phyloP scores from a whole-genome alignment of 2,329 filamentous ascomycete species.

The Madurella fahalii region DNA sequence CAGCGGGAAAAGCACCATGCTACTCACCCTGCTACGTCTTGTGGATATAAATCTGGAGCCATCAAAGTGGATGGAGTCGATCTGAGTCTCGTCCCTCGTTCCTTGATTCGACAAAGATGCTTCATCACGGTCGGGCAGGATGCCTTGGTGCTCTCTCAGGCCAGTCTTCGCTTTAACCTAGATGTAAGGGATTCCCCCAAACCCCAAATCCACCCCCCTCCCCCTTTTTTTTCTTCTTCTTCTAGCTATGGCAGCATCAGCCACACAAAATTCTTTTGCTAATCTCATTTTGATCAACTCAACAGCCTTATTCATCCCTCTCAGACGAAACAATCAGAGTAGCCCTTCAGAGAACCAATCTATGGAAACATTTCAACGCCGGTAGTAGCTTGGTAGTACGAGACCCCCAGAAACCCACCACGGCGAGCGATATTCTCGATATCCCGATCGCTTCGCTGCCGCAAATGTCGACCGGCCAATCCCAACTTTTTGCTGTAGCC shows the following conservation, averaged over 20 bases:
- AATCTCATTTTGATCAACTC: too few relatives aligned
- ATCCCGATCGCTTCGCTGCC: constrained; percentile 10
- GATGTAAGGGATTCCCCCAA: constrained; percentile 25
- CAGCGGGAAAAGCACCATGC: constrained; percentile 42
- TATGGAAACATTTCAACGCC: constrained; percentile 17
- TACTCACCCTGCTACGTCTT: constrained; percentile 46
- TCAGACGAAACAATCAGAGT: constrained; percentile 36
- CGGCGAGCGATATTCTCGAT: background rate
- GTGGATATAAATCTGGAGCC: constrained; percentile 40
- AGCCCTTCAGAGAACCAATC: constrained; percentile 35
- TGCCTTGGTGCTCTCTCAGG: constrained; percentile 37
- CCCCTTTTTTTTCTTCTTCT: too few relatives aligned
- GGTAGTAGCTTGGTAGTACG: background rate
- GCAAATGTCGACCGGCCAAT: constrained; percentile 34
- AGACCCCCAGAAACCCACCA: background rate
- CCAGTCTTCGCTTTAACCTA: constrained; percentile 44
- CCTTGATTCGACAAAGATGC: constrained; percentile 40
- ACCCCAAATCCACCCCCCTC: too few relatives aligned
- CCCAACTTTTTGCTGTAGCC: constrained; percentile 42
- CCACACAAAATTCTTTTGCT: too few relatives aligned
- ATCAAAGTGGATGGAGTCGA: constrained; percentile 48
- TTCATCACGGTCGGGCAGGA: constrained; percentile 44
- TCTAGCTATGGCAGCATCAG: constrained; percentile 9
- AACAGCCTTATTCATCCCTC: too few relatives aligned
- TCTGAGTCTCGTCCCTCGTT: constrained; percentile 39